phyloP scores from a whole-genome alignment of 1,139 yeast genomes.

The Geotrichum reessii region DNA sequence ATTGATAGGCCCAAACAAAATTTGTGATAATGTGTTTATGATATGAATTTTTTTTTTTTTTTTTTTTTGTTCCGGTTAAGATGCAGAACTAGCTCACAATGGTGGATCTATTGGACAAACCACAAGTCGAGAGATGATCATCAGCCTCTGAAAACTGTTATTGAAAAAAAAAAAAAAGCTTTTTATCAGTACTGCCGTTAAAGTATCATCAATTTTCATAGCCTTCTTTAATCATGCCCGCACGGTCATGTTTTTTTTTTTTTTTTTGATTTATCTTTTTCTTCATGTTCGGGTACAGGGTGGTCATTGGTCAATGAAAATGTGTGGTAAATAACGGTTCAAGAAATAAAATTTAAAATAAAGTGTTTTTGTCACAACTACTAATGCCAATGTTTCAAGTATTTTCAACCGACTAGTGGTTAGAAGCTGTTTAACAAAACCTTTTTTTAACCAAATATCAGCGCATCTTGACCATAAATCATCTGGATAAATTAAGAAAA shows the following conservation, averaged over 20 bases:
- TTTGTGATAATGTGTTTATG: not conserved
- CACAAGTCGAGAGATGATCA: not conserved
- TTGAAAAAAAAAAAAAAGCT: too few relatives aligned
- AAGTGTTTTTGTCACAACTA: not conserved
- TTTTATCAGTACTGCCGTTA: not conserved
- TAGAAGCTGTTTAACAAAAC: not conserved
- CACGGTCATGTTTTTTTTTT: not conserved
- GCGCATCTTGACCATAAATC: not conserved
- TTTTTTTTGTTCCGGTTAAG: not conserved
- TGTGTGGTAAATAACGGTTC: not conserved
- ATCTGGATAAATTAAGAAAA: not conserved
- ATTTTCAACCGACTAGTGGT: not conserved
- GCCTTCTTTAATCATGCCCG: not conserved
- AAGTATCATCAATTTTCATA: not conserved
- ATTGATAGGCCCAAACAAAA: not conserved
- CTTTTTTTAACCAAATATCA: not conserved
- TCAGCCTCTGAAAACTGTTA: not conserved
- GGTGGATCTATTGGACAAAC: not conserved
- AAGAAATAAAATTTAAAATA: not conserved
- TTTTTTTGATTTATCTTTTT: not conserved
- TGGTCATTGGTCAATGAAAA: not conserved
- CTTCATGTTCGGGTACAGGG: not conserved
- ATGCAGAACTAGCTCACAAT: not conserved
- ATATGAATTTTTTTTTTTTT: not conserved
- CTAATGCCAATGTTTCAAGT: not conserved